A percentile compares a stretch with the other conserved stretches of the same genome.
These are phyloP conservation scores for Periconia macrospinosa DNA, from an alignment of 2,329 filamentous ascomycete genomes.

Conservation along the genomic window DNA sequence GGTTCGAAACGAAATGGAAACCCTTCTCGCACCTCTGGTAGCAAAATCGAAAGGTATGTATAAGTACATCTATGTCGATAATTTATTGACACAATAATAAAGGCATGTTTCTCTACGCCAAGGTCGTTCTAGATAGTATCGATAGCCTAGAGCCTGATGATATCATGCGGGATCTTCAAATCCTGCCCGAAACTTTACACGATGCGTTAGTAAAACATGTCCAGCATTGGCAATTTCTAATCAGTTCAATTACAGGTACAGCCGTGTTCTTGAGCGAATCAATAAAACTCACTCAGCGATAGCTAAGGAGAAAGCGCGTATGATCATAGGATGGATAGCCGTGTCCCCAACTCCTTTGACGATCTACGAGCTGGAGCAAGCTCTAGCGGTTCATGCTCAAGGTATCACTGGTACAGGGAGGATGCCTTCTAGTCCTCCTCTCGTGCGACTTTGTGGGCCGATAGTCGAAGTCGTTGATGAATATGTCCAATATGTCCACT, in stretches of 20 bases:
- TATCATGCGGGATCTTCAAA: conserved; percentile 26
- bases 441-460: too few relatives aligned
- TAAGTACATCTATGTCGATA: background rate
- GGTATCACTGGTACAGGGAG: background rate
- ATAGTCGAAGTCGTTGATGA: too few relatives aligned
- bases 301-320: conserved; percentile 10
- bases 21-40: conserved; percentile 15
- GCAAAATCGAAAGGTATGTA: conserved; percentile 26
- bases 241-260: too few relatives aligned
- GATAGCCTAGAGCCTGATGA: conserved; percentile 16
- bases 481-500: too few relatives aligned
- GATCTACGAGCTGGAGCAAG: conserved; percentile 18
- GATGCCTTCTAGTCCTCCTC: too few relatives aligned
- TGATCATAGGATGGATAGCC: conserved; percentile 21
- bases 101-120: conserved; percentile 42
- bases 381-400: conserved; percentile 4
- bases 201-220: conserved; percentile 25
- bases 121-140: conserved; percentile 24
- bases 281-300: background rate
- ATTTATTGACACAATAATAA: background rate
- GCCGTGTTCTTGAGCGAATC: background rate
- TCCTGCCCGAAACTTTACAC: conserved; percentile 30
- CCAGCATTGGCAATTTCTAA: too few relatives aligned
- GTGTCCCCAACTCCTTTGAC: conserved; percentile 18
- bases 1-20: conserved; percentile 14